Evolutionary conservation across 208 protist species (phyloP), one percentile per base, ranked within the genome.

Genomic region (Histomonas meleagridis): DNA sequence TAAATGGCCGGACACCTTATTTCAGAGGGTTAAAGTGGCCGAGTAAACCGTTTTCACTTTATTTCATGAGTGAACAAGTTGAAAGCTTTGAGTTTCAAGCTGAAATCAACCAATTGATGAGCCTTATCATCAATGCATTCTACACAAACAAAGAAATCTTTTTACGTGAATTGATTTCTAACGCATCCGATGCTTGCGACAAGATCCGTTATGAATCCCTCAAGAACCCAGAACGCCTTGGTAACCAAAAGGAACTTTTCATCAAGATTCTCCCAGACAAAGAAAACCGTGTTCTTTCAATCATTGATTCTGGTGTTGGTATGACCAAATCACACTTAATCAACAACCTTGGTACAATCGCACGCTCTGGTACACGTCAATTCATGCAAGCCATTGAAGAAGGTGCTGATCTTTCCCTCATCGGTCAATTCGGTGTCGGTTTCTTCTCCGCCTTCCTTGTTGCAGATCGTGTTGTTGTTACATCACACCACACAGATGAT

Each of bases 371-470:
- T 92, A 99, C 97, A 57, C 98, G 98, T 94, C 94, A 94, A 35
- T 99, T 99, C 94, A 98, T 99, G 97, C 97, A 99, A 95, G 96
- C 96, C 40, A 95, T 99, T n/a, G 93, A 96, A 92, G 95, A 95
- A 91, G 97, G 97, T 81, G 97, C 96, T 91, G 98, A 99, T 94
- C 95, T 99, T 79, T 96, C 93, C 94, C 98, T 99, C 96, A 99
- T 99, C 93, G 98, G 98, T 92, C 98, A 99, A 95, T 99, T 99
- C 93, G 98, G 98, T 97, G 98, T 99, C 81, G 98, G 98, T 92
- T 99, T 99, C 97, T 99, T 99, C 96, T 98, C 97, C 78, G 97
- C 98, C 32, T 99, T 98, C 94, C 96, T 99, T 26, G 98, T 99
- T 55, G 97, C 97, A 57, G 97, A 99, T 93, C 94, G 94, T 49